Percentiles rank a stretch among this genome's conserved stretches.
Conservation (phyloP, 495 filamentous ascomycete species). For the Penicillium macrosclerotiorum region DNA sequence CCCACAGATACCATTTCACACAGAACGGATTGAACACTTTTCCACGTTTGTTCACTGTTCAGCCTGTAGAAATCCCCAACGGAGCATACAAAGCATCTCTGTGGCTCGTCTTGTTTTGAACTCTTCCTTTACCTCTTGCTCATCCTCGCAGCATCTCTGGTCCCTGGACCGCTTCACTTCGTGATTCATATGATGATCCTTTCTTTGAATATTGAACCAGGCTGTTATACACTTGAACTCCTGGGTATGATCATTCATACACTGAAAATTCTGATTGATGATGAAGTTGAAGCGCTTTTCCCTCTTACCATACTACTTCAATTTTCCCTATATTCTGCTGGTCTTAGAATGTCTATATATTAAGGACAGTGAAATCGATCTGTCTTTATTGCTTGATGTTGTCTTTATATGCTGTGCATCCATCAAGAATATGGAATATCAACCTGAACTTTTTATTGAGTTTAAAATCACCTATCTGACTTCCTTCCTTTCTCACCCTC, state of each 20-base stretch:
- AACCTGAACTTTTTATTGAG: neutral
- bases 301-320: neutral
- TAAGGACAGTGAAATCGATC: too few species aligned
- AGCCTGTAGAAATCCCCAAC: too few species aligned
- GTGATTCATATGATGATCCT: conserved; percentile 38
- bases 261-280: conserved; percentile 50
- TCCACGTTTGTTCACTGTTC: too few species aligned
- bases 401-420: too few species aligned
- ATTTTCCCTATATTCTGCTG: too few species aligned
- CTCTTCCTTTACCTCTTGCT: too few species aligned
- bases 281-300: conserved; percentile 14
- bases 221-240: conserved; percentile 29
- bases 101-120: too few species aligned
- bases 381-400: too few species aligned
- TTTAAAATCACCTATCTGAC: neutral
- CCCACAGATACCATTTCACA: too few species aligned
- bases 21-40: too few species aligned
- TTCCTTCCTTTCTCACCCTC: conserved; percentile 7
- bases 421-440: neutral
- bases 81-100: too few species aligned
- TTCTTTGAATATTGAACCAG: conserved; percentile 38
- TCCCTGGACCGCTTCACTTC: conserved; percentile 1
- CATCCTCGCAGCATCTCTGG: neutral
- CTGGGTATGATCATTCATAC: conserved; percentile 45
- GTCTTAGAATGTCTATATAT: too few species aligned